phyloP scores from a whole-genome alignment of 2,329 filamentous ascomycete genomes.

The Fusarium albosuccineum region DNA sequence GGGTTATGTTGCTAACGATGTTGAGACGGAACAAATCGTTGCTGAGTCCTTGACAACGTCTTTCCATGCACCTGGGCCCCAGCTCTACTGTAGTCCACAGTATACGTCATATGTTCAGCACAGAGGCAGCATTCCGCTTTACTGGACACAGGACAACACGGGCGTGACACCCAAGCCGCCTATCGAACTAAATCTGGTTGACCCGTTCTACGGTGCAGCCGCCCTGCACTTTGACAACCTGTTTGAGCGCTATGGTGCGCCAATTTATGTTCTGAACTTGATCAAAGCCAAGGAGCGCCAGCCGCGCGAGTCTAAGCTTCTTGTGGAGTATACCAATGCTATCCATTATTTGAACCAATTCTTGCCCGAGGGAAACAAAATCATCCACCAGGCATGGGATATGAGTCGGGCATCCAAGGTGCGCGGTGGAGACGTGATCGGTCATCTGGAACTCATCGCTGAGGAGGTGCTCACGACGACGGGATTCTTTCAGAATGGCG shows the following conservation, averaged over 20 bases:
- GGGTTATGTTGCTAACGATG: conserved; percentile 97
- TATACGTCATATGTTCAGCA: conserved; percentile 98
- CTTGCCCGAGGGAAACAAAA: conserved; percentile 83
- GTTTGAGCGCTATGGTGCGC: conserved; percentile 92
- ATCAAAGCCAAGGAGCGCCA: conserved; percentile 90
- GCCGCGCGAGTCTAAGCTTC: conserved; percentile 90
- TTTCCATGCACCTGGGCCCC: conserved; percentile 90
- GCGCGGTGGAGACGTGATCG: conserved; percentile 93
- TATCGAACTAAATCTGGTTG: conserved; percentile 94
- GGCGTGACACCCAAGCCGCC: conserved; percentile 96
- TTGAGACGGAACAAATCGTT: conserved; percentile 98
- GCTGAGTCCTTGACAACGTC: conserved; percentile 95
- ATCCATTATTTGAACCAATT: conserved; percentile 96
- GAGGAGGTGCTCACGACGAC: conserved; percentile 88
- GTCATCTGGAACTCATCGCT: conserved; percentile 88
- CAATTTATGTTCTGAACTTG: conserved; percentile 91
- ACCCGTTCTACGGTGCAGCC: conserved; percentile 94
- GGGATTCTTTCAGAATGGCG: conserved; percentile 95
- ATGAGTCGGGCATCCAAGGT: conserved; percentile 97
- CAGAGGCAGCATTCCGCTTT: conserved; percentile 93
- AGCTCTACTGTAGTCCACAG: conserved; percentile 86
- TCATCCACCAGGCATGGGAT: conserved; percentile 95
- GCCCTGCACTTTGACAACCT: conserved; percentile 95
- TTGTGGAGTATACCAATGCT: conserved; percentile 88
- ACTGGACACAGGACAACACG: conserved; percentile 97